These are phyloP conservation scores for Xylaria nigripes DNA, from an alignment of 495 filamentous ascomycete species.

Conservation along the genomic window DNA sequence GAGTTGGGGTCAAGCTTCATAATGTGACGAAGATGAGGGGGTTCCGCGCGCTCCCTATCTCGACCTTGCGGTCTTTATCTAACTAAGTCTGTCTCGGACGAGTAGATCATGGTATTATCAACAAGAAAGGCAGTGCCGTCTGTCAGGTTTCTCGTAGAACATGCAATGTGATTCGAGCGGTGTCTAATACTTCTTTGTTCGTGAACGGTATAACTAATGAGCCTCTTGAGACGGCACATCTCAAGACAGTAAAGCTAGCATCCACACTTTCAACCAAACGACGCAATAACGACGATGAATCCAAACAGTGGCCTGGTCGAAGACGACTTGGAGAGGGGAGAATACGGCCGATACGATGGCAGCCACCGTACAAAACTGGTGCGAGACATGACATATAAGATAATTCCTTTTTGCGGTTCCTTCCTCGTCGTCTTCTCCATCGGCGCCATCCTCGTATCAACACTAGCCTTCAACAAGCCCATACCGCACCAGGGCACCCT, in stretches of 20 bases:
- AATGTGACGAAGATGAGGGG: too few species aligned
- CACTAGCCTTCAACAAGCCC: conserved; percentile 8
- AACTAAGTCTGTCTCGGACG: neutral
- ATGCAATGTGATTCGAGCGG: conserved; percentile 13
- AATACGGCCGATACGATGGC: neutral
- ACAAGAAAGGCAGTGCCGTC: neutral
- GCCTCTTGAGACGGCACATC: neutral
- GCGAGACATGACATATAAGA: conserved; percentile 16
- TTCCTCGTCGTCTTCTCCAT: conserved; percentile 14
- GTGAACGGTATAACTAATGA: conserved; percentile 8
- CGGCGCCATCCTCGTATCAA: conserved; percentile 13
- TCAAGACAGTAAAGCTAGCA: neutral
- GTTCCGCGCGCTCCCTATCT: too few species aligned
- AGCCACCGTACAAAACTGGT: conserved; percentile 7
- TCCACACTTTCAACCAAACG: neutral
- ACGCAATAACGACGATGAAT: conserved; percentile 15
- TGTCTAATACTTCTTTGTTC: conserved; percentile 1
- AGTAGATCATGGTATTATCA: neutral
- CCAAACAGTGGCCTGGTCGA: neutral
- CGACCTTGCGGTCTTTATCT: neutral
- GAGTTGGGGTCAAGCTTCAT: too few species aligned
- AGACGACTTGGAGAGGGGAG: conserved; percentile 14
- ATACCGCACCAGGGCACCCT: conserved; percentile 14
- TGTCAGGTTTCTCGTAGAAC: conserved; percentile 13
- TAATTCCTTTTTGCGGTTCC: conserved; percentile 14